Evolutionary conservation across 208 protist genomes (phyloP).

Genomic region (Leishmania martiniquensis): DNA sequence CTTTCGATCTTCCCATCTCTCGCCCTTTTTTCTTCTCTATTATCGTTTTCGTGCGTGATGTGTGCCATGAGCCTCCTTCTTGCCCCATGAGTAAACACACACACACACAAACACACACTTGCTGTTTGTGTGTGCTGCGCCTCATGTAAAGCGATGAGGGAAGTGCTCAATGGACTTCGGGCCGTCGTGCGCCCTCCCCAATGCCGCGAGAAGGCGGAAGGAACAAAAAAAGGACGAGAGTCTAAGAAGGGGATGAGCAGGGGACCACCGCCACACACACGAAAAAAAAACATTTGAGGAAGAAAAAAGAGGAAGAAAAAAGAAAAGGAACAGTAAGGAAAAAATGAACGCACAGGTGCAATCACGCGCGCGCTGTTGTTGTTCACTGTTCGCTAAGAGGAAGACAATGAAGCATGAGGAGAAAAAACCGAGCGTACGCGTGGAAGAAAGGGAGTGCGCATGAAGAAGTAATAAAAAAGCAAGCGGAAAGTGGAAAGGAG

Average conservation of each 20-base stretch:
- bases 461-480: neutral
- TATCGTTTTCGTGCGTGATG: neutral
- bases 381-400: neutral
- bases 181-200: no score
- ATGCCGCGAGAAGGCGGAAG: neutral
- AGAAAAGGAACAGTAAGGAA: neutral
- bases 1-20: neutral
- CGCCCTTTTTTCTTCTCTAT: neutral
- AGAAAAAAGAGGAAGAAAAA: neutral
- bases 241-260: neutral
- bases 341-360: slow-evolving; percentile 1
- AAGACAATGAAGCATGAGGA: neutral
- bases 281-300: no score
- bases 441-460: neutral
- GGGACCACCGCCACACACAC: no score
- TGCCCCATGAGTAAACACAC: no score
- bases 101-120: no score
- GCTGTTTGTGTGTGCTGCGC: neutral
- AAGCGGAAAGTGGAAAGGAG: neutral
- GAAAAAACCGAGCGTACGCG: neutral
- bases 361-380: neutral
- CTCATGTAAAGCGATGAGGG: neutral
- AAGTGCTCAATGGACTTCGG: neutral
- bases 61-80: neutral
- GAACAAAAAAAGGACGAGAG: neutral